Conservation (phyloP, 768 basidiomycete species). For the Russula foetens region DNA sequence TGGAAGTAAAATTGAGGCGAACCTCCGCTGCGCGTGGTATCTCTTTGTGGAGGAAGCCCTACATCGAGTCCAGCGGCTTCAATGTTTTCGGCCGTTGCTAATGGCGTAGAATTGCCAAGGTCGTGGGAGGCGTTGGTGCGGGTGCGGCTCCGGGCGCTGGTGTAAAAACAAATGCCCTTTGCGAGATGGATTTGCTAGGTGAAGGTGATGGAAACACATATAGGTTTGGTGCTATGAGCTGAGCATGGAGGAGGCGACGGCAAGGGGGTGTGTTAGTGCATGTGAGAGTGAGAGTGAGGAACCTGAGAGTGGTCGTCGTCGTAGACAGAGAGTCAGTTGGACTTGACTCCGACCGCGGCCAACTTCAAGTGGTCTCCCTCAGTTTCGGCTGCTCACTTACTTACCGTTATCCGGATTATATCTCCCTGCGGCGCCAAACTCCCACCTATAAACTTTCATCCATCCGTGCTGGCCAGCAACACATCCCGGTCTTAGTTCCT, state of each 20-base stretch:
- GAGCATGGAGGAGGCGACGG: too few relatives aligned
- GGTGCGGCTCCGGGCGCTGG: not conserved
- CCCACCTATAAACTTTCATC: too few relatives aligned
- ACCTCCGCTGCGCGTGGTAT: slow-evolving; percentile 70
- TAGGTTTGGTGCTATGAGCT: not conserved
- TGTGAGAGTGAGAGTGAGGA: not conserved
- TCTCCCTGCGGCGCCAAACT: too few relatives aligned
- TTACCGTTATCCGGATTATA: too few relatives aligned
- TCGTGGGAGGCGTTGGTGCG: not conserved
- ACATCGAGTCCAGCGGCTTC: slow-evolving; percentile 57
- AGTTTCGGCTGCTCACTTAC: too few relatives aligned
- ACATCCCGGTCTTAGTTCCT: too few relatives aligned
- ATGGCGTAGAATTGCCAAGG: slow-evolving; percentile 32
- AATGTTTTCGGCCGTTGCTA: slow-evolving; percentile 34
- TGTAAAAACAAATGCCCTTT: slow-evolving; percentile 10
- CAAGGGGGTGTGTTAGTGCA: not conserved
- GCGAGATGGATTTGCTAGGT: not conserved
- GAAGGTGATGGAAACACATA: not conserved
- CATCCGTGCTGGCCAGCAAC: too few relatives aligned
- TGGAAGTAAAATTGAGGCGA: slow-evolving; percentile 15
- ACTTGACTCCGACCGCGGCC: too few relatives aligned
- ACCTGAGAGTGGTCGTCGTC: too few relatives aligned
- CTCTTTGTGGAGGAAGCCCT: slow-evolving; percentile 44
- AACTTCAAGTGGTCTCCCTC: too few relatives aligned
- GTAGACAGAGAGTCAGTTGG: too few relatives aligned